These are phyloP conservation scores for Lipomyces orientalis DNA, from an alignment of 805 yeast species.

Conservation along the genomic window DNA sequence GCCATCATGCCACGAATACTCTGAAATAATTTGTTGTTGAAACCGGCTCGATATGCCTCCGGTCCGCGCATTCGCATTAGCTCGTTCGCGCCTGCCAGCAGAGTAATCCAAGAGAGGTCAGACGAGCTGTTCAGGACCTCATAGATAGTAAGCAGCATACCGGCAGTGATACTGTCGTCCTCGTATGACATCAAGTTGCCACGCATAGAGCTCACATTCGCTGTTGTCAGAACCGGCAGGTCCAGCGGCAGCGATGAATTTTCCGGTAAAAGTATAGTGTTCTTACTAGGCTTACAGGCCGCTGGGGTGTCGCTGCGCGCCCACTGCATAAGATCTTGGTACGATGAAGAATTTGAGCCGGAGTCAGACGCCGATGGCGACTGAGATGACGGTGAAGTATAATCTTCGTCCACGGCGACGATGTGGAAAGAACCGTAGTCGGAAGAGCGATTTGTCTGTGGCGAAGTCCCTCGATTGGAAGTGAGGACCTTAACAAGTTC, in stretches of 20 bases:
- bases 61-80: slow-evolving; percentile 18
- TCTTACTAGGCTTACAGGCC: slow-evolving; percentile 2
- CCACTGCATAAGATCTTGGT: slow-evolving; percentile 2
- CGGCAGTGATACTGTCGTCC: slow-evolving; percentile 14
- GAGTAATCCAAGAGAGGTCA: slow-evolving; percentile 6
- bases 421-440: background rate
- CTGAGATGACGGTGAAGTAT: background rate
- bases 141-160: slow-evolving; percentile 16
- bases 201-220: background rate
- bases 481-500: background rate
- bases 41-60: slow-evolving; percentile 12
- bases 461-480: background rate
- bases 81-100: slow-evolving; percentile 9
- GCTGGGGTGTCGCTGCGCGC: background rate
- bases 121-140: slow-evolving; percentile 11
- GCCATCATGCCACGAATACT: slow-evolving; percentile 12
- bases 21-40: slow-evolving; percentile 1
- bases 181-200: slow-evolving; percentile 14
- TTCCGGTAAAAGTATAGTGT: background rate
- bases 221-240: background rate
- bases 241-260: slow-evolving; percentile 2
- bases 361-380: background rate
- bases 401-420: background rate
- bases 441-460: background rate
- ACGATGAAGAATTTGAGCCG: background rate